These are phyloP conservation scores for Dryas alaskensis DNA, from an alignment of 306 rosid genomes.

Conservation along the genomic window DNA sequence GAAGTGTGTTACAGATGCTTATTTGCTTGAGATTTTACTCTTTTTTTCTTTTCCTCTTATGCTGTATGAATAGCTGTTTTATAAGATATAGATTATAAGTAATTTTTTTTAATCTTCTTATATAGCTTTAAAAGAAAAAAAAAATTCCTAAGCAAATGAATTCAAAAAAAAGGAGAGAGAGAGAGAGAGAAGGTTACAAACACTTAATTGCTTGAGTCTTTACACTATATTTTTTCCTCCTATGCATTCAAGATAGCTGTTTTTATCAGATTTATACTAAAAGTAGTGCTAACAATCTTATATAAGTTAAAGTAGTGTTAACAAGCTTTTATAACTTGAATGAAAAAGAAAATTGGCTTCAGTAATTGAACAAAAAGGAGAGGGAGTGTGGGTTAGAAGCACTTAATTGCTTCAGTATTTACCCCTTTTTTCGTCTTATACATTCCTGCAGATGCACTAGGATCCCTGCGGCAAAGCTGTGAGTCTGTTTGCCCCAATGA, in stretches of 20 bases:
- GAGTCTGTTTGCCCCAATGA: slow-evolving; percentile 93
- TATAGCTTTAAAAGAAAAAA: too few species aligned
- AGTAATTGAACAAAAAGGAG: neutral
- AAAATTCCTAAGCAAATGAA: too few species aligned
- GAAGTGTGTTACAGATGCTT: neutral
- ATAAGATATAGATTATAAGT: neutral
- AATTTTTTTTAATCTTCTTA: too few species aligned
- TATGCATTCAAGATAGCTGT: too few species aligned
- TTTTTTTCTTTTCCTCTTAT: neutral
- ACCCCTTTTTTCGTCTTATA: slow-evolving; percentile 8
- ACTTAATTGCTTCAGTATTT: slow-evolving; percentile 1
- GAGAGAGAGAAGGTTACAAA: too few species aligned
- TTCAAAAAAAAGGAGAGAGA: too few species aligned
- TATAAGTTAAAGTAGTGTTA: too few species aligned
- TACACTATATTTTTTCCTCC: too few species aligned
- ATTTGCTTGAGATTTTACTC: neutral
- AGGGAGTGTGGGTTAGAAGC: neutral
- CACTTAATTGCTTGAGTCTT: too few species aligned
- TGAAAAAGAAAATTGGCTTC: neutral
- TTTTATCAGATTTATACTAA: too few species aligned
- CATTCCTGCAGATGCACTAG: slow-evolving; percentile 72
- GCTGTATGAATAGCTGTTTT: neutral
- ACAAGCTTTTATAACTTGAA: neutral
- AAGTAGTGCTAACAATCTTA: too few species aligned
- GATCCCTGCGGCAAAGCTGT: slow-evolving; percentile 67